Evolutionary conservation across 495 filamentous ascomycete species (phyloP), one percentile per base, ranked within the genome.

Genomic region (Tetracladium marchalianum): DNA sequence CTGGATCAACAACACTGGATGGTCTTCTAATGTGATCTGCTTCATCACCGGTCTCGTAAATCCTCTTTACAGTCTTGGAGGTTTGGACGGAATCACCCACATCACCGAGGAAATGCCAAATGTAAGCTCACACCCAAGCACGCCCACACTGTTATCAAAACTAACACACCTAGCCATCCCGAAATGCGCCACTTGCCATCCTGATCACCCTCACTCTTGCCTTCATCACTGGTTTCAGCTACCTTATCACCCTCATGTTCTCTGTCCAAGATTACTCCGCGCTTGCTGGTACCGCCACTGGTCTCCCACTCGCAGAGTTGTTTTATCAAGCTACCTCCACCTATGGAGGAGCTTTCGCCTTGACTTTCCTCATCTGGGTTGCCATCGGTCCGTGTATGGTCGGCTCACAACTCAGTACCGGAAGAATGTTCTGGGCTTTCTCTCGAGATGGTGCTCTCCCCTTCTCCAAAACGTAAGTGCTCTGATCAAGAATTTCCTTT

Each of bases 21-120:
- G 78, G 79, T 50, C 59, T 12, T 61, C 65, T 10, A 68, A 71
- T 41, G 75, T 67, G 11, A 80, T 82, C 44, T 77, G 75, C n/a
- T 81, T 82, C 60, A 79, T 83, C 40, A 69, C 78, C 31, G 79
- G 79, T 11, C 62, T 82, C 16, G 72, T 80, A 51, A 78, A 78
- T 55, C 67, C 73, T 15, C 80, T 80, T 50, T 82, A 72, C 69
- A 67, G 68, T 43, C 81, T 82, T 51, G 68, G 73, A 27, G 76
- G 76, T 52, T 63, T 82, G 12, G 79, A 82, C 57, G 70, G 67
- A 18, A 77, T 73, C 0, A 76, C 75, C 0, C 79, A 82, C 55
- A 61, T 83, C n/a, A 75, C 79, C 2, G 79, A 83, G 55, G 79
- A 82, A 57, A 68, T 81, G 8, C 69, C 71, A 8, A 54, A 57